phyloP scores from a whole-genome alignment of 2,329 filamentous ascomycete genomes.

The Verticillium nonalfalfae region DNA sequence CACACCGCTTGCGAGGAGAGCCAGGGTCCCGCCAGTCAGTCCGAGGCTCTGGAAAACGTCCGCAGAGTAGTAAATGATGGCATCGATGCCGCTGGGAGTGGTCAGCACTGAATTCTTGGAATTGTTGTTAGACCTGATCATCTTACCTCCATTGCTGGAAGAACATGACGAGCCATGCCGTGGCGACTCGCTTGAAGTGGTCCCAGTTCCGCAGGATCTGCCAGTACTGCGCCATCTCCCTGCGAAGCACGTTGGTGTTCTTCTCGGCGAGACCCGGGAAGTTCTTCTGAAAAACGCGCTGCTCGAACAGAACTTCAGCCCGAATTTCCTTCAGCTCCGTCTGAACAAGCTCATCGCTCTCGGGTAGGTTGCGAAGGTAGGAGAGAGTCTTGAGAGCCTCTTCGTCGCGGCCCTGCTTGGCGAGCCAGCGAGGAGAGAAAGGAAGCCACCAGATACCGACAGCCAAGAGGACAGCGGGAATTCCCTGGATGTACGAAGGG shows the following conservation, averaged over 20 bases:
- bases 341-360: constrained; percentile 20
- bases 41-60: constrained; percentile 37
- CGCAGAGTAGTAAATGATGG: constrained; percentile 40
- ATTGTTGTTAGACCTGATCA: not conserved
- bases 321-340: constrained; percentile 27
- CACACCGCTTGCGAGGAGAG: constrained; percentile 49
- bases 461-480: constrained; percentile 15
- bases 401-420: constrained; percentile 13
- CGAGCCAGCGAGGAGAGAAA: not conserved
- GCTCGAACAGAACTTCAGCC: constrained; percentile 26
- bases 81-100: constrained; percentile 28
- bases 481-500: constrained; percentile 35
- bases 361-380: constrained; percentile 21
- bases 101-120: too few relatives aligned
- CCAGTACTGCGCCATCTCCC: constrained; percentile 26
- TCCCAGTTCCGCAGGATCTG: constrained; percentile 20
- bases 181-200: constrained; percentile 35
- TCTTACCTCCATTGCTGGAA: constrained; percentile 40
- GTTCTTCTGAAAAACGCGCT: constrained; percentile 18
- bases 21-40: constrained; percentile 30
- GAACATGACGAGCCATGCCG: constrained; percentile 49
- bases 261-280: constrained; percentile 26
- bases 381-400: constrained; percentile 22
- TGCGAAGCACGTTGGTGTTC: constrained; percentile 19
- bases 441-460: not conserved